Percentiles rank a stretch among this genome's conserved stretches.
Conservation (phyloP, 2,329 filamentous ascomycete species). For the Pochonia chlamydosporia region DNA sequence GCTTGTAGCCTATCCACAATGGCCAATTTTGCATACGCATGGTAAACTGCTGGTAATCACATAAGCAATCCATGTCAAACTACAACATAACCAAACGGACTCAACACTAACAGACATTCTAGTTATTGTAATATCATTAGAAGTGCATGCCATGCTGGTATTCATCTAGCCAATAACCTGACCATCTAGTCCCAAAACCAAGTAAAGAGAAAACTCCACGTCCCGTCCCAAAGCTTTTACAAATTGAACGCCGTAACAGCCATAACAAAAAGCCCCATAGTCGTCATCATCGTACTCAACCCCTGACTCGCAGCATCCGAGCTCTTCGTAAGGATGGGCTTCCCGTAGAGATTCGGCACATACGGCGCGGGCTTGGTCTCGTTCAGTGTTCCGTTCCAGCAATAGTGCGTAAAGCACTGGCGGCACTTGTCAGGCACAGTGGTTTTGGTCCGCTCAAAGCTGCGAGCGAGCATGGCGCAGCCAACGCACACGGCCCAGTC, state of each 20-base stretch:
- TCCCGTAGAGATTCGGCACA: slow-evolving; percentile 20
- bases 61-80: too few species aligned
- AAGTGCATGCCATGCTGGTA: neutral
- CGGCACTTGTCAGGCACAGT: slow-evolving; percentile 65
- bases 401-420: slow-evolving; percentile 75
- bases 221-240: slow-evolving; percentile 1
- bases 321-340: slow-evolving; percentile 19
- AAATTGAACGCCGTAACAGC: slow-evolving; percentile 13
- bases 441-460: slow-evolving; percentile 65
- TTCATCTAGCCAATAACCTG: neutral
- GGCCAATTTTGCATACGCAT: too few species aligned
- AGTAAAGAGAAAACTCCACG: neutral
- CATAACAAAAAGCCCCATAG: slow-evolving; percentile 1
- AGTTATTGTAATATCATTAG: too few species aligned
- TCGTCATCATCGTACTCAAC: slow-evolving; percentile 7
- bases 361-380: slow-evolving; percentile 27
- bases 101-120: too few species aligned
- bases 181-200: neutral
- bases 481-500: slow-evolving; percentile 81
- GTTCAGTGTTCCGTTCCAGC: slow-evolving; percentile 77
- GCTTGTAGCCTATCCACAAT: too few species aligned
- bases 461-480: slow-evolving; percentile 78
- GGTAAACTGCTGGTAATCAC: too few species aligned
- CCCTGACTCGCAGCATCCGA: slow-evolving; percentile 8
- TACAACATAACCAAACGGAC: too few species aligned